Conservation (phyloP, 306 rosid genomes). For the Rosa multiflora region DNA sequence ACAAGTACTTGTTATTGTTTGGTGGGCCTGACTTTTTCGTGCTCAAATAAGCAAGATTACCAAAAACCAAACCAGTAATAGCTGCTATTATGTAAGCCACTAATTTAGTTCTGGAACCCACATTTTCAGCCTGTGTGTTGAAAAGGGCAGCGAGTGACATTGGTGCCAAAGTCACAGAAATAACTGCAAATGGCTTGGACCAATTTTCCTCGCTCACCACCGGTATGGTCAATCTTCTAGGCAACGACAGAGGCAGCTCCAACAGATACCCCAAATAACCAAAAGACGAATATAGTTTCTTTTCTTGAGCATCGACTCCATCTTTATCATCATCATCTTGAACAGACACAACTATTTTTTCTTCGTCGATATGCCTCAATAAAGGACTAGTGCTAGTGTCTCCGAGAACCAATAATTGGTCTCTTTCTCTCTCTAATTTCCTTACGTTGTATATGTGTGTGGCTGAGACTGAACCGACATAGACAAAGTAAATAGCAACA, state of each 20-base stretch:
- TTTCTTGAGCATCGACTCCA: neutral
- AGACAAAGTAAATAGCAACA: slow-evolving; percentile 56
- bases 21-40: slow-evolving; percentile 60
- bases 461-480: slow-evolving; percentile 59
- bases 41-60: slow-evolving; percentile 46
- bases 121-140: slow-evolving; percentile 36
- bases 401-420: neutral
- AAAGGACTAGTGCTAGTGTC: slow-evolving; percentile 26
- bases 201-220: slow-evolving; percentile 64
- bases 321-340: slow-evolving; percentile 18
- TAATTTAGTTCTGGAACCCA: slow-evolving; percentile 21
- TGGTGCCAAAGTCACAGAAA: slow-evolving; percentile 71
- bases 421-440: neutral
- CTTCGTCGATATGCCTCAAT: slow-evolving; percentile 44
- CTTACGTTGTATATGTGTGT: slow-evolving; percentile 39
- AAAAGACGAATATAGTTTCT: neutral
- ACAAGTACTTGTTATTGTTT: slow-evolving; percentile 34
- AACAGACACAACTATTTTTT: slow-evolving; percentile 14
- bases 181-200: slow-evolving; percentile 69
- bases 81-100: slow-evolving; percentile 36
- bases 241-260: slow-evolving; percentile 70
- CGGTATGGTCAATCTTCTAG: slow-evolving; percentile 79
- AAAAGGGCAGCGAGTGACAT: slow-evolving; percentile 47
- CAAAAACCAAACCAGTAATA: slow-evolving; percentile 51
- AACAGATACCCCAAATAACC: slow-evolving; percentile 15